Evolutionary conservation across 129 eudicot species (phyloP), one percentile per base, ranked within the genome.

Genomic region (Centrapalus pauciflorus): DNA sequence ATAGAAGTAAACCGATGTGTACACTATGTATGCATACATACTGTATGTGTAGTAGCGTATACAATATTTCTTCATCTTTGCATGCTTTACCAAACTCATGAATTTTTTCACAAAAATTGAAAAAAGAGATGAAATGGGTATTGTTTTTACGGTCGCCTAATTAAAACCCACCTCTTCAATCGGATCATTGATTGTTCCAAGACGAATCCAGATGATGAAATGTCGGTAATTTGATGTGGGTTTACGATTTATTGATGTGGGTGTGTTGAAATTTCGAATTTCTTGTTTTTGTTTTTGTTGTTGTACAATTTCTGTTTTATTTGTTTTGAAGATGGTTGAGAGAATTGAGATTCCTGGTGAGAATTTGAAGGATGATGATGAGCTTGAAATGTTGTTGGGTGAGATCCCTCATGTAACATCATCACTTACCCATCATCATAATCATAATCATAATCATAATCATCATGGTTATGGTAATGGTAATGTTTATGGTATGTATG

Each of bases 351-450:
- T 75, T 37, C 34, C 59, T 54, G 70, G 63, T 41, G 84, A 71
- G 70, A 78, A 65, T 12, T 71, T 79, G 77, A 87, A 84, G 70
- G 86, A 84, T 71, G 95, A 84, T 61, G 90, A 87, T 32, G 95
- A 87, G 88, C 72, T 87, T 49, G 95, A 87, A 71, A 61, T 67
- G 84, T 49, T 87, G 76, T 81, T 87, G 84, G 88, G 82, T 55
- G 90, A 87, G 88, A 87, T 87, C 90, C 90, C 95, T 73, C 88
- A 81, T 79, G 95, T 81, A 68, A 82, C 86, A 72, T 75, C 87
- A 56, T 72, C 71, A 26, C 77, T 76, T 55, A 46, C 52, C 13
- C 80, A 80, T 72, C 61, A 50, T 46, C 79, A 76, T 29, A 7
- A 34, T 63, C 45, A 29, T 33, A 21, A 67, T 30, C 40, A 69